phyloP scores from a whole-genome alignment of 2,329 filamentous ascomycete genomes.

The Pyrenochaeta sp. region DNA sequence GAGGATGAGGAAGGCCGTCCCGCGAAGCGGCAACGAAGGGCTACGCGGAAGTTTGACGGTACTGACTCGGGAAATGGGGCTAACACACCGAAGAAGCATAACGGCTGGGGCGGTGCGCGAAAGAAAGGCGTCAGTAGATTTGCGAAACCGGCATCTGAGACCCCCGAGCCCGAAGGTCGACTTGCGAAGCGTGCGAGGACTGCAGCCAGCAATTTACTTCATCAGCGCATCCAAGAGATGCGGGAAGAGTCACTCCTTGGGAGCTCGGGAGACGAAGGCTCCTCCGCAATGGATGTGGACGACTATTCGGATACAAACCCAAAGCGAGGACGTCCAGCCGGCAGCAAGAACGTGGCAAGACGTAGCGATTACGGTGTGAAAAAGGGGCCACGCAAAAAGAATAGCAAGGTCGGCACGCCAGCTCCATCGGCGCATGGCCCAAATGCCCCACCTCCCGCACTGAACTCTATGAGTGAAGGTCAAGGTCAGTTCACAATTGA shows the following conservation, averaged over 20 bases:
- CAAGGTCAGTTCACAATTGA: constrained; percentile 50
- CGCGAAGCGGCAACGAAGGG: constrained; percentile 46
- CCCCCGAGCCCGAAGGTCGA: constrained; percentile 46
- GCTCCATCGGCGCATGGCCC: constrained; percentile 31
- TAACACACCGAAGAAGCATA: constrained; percentile 44
- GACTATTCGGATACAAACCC: constrained; percentile 30
- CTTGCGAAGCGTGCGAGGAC: constrained; percentile 39
- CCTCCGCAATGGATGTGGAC: constrained; percentile 42
- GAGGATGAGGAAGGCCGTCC: constrained; percentile 42
- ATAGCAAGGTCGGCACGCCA: constrained; percentile 30
- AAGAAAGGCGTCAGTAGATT: constrained; percentile 49
- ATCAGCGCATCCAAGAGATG: constrained; percentile 58
- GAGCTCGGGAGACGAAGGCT: constrained; percentile 48
- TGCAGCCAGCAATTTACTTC: constrained; percentile 40
- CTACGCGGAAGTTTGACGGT: constrained; percentile 46
- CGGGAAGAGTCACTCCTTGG: constrained; percentile 52
- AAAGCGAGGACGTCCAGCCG: constrained; percentile 51
- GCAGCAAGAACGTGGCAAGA: constrained; percentile 57
- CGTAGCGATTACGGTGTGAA: constrained; percentile 59
- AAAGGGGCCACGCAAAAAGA: constrained; percentile 56
- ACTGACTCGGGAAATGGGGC: constrained; percentile 42
- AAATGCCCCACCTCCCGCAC: constrained; percentile 36
- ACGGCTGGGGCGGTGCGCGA: constrained; percentile 49
- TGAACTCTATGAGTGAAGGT: constrained; percentile 49
- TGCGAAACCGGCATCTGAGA: constrained; percentile 40